These are phyloP conservation scores for Aspergillus proliferans DNA, from an alignment of 2,329 filamentous ascomycete species.

Conservation along the genomic window DNA sequence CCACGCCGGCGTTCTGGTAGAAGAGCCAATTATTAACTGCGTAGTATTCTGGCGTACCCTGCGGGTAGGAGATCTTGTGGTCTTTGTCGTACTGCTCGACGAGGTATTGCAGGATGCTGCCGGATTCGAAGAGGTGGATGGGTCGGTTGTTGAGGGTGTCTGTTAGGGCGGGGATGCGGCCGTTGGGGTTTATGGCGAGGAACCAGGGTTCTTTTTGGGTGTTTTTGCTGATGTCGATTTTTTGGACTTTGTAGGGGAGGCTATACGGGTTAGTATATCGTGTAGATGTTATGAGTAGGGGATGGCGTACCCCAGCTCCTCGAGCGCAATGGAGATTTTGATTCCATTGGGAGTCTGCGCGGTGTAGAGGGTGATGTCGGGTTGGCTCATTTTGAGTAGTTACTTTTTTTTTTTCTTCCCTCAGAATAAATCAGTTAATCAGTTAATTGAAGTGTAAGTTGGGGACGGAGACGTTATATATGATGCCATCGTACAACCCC, in stretches of 20 bases:
- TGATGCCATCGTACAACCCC: background rate
- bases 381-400: slow-evolving; percentile 23
- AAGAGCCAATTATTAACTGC: slow-evolving; percentile 74
- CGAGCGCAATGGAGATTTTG: slow-evolving; percentile 79
- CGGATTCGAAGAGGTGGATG: slow-evolving; percentile 76
- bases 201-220: slow-evolving; percentile 80
- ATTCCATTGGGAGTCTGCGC: slow-evolving; percentile 80
- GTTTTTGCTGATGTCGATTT: slow-evolving; percentile 67
- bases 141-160: slow-evolving; percentile 71
- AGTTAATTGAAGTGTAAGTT: background rate
- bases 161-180: slow-evolving; percentile 80
- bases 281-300: background rate
- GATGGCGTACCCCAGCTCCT: slow-evolving; percentile 60
- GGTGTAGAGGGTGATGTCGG: slow-evolving; percentile 76
- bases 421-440: background rate
- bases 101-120: slow-evolving; percentile 78
- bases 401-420: too few relatives aligned
- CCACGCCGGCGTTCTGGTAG: slow-evolving; percentile 73
- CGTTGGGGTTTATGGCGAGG: slow-evolving; percentile 86
- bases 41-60: slow-evolving; percentile 66
- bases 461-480: background rate
- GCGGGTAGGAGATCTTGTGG: slow-evolving; percentile 74
- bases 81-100: slow-evolving; percentile 74
- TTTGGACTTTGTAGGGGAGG: slow-evolving; percentile 69
- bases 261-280: slow-evolving; percentile 11